These are phyloP conservation scores for Forsythia viridissima DNA, from an alignment of 257 asterid species.

Conservation along the genomic window DNA sequence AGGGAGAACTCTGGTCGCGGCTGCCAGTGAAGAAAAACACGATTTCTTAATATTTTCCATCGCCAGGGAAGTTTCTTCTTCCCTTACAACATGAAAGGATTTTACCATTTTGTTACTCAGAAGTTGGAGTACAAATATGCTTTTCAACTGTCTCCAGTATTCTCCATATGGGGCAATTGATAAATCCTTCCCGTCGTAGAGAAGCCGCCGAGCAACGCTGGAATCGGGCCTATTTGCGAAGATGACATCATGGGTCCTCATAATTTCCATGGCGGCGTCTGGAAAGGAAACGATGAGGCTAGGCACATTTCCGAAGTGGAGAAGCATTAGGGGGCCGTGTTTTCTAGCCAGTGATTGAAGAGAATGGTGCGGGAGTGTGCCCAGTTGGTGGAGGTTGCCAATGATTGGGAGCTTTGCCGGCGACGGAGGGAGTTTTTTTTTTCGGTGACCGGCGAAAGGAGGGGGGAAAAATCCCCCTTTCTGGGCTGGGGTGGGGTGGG, in stretches of 20 bases:
- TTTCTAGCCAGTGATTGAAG: conserved; percentile 22
- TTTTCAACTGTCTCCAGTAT: conserved; percentile 41
- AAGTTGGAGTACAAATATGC: conserved; percentile 37
- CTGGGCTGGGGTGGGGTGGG: too few relatives aligned
- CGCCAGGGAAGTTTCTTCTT: conserved; percentile 30
- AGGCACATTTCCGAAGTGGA: conserved; percentile 18
- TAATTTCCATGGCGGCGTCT: conserved; percentile 14
- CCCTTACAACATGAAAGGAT: conserved; percentile 21
- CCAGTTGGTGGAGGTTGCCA: conserved; percentile 27
- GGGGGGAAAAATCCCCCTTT: too few relatives aligned
- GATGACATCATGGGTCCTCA: conserved; percentile 35
- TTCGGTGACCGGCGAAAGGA: too few relatives aligned
- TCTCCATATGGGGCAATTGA: conserved; percentile 37
- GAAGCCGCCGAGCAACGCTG: conserved; percentile 14
- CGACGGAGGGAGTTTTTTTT: conserved; percentile 16
- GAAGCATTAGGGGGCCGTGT: conserved; percentile 27
- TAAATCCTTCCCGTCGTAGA: conserved; percentile 24
- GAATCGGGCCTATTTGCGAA: conserved; percentile 32
- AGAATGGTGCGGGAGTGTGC: conserved; percentile 17
- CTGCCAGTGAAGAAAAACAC: background rate
- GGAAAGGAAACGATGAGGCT: conserved; percentile 19
- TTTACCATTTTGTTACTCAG: conserved; percentile 37
- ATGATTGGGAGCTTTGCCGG: conserved; percentile 19
- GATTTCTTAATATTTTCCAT: conserved; percentile 18
- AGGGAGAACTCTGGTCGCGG: too few relatives aligned